phyloP scores from a whole-genome alignment of 2,329 filamentous ascomycete species.

The Davidsoniella eucalypti region DNA sequence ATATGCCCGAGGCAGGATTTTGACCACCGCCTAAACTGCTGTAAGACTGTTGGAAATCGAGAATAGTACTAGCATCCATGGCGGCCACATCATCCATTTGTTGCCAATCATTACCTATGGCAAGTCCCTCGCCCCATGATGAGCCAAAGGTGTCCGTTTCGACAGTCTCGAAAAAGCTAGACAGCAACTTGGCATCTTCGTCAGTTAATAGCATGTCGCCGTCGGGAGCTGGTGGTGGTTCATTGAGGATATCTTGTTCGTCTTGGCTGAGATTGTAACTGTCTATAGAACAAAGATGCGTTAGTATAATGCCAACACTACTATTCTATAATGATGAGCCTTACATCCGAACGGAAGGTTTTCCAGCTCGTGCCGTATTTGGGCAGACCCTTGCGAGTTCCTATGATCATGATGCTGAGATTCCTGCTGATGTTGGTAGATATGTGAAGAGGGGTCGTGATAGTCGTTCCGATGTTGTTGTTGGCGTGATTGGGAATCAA shows the following conservation, averaged over 20 bases:
- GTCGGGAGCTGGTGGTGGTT: constrained; percentile 37
- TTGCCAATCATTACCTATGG: constrained; percentile 36
- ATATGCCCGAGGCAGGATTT: not conserved
- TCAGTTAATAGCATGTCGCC: constrained; percentile 48
- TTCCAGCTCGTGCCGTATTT: constrained; percentile 24
- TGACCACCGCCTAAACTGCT: constrained; percentile 14
- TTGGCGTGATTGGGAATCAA: not conserved
- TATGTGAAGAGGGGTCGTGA: not conserved
- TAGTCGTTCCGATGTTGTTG: not conserved
- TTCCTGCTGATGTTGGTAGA: not conserved
- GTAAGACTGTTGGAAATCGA: constrained; percentile 2
- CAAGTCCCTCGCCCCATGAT: constrained; percentile 34
- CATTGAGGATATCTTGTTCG: constrained; percentile 18
- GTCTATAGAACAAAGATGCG: constrained; percentile 21
- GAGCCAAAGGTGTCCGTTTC: constrained; percentile 33
- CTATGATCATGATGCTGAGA: not conserved
- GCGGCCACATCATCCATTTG: constrained; percentile 23
- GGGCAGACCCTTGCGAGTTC: not conserved
- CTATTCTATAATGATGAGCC: constrained; percentile 18
- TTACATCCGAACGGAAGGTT: constrained; percentile 52
- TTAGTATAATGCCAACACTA: not conserved
- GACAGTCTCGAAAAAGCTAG: constrained; percentile 40
- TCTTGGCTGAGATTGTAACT: constrained; percentile 21
- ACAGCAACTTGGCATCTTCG: constrained; percentile 40
- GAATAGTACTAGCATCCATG: constrained; percentile 15